Evolutionary conservation across 1,139 yeast species (phyloP), one percentile per base, ranked within the genome.

Genomic region (Scheffersomyces quercinus): DNA sequence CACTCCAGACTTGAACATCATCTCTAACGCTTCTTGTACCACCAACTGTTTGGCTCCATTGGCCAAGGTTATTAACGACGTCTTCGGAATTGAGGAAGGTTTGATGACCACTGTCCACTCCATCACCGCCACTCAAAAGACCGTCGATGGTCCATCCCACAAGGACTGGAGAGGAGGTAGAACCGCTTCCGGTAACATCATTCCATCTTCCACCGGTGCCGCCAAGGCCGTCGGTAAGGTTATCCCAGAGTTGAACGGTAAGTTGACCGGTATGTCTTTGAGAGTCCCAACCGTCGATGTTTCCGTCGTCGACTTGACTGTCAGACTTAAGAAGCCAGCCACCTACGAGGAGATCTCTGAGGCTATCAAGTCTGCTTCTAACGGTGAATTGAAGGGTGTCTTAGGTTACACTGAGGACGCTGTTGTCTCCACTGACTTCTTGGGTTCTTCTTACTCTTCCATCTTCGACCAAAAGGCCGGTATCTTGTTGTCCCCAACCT

Each of bases 101-200:
- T 80, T 86, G 67, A 86, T 86, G 95, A 86, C 95, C 78, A 86
- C 95, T 56, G 89, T 85, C 62, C 95, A 86, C 83, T 85, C 93
- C 67, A 82, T 85, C 77, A 86, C 95, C 59, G 95, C 95, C 66
- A 85, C 93, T 67, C 95, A 86, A 75, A 86, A 86, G 84, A 84
- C 91, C 54, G 95, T 86, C 58, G 95, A 86, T 67, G 95, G 95
- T 75, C 91, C 95, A 65, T 85, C 93, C 70, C 85, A 83, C 81
- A 86, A 86, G 83, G 95, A 87, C 82, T 87, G 95, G 95, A 83
- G 95, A 81, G 95, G 95, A 70, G 95, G 95, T 72, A 84, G 95
- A 76, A 83, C 95, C 65, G 95, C 95, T 67, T 82, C 90, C 51
- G 91, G 87, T 68, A 86, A 86, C 87, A 85, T 86, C 69, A 86